Conservation (phyloP, 495 filamentous ascomycete species). For the Daldinia childiae region DNA sequence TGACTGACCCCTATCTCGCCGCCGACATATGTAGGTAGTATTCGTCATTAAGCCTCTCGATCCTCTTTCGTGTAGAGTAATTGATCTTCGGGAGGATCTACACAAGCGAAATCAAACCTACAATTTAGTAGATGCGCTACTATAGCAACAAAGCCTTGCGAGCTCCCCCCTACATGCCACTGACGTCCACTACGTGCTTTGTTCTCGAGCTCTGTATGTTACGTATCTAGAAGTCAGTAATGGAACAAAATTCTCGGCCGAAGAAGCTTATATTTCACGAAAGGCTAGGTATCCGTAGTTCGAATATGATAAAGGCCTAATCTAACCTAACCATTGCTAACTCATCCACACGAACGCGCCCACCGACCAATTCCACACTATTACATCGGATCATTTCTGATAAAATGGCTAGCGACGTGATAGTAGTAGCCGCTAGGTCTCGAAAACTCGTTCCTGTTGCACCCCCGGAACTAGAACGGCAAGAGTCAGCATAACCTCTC, state of each 20-base stretch:
- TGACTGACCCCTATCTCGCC: neutral
- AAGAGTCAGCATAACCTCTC: neutral
- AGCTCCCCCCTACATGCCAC: constrained; percentile 11
- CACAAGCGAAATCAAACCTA: constrained; percentile 33
- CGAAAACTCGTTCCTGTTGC: neutral
- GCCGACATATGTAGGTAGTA: constrained; percentile 11
- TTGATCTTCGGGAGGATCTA: constrained; percentile 23
- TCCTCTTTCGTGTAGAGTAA: constrained; percentile 21
- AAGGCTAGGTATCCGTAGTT: neutral
- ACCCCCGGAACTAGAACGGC: neutral
- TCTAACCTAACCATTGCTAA: too few relatives aligned
- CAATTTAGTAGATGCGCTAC: constrained; percentile 12
- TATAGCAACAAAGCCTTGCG: constrained; percentile 20
- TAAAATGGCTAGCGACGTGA: too few relatives aligned
- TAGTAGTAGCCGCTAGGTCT: too few relatives aligned
- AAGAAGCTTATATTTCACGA: neutral
- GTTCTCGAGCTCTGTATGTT: neutral
- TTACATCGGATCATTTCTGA: too few relatives aligned
- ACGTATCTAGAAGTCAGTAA: neutral
- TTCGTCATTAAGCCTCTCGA: constrained; percentile 26
- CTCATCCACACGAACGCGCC: neutral
- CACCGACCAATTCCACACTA: neutral
- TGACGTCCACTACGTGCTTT: constrained; percentile 23
- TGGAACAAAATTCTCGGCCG: neutral
- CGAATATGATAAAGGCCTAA: neutral